Percentiles rank a stretch among this genome's conserved stretches.
Evolutionary conservation across 306 rosid genomes (phyloP).

Genomic region (Cucumis melo): DNA sequence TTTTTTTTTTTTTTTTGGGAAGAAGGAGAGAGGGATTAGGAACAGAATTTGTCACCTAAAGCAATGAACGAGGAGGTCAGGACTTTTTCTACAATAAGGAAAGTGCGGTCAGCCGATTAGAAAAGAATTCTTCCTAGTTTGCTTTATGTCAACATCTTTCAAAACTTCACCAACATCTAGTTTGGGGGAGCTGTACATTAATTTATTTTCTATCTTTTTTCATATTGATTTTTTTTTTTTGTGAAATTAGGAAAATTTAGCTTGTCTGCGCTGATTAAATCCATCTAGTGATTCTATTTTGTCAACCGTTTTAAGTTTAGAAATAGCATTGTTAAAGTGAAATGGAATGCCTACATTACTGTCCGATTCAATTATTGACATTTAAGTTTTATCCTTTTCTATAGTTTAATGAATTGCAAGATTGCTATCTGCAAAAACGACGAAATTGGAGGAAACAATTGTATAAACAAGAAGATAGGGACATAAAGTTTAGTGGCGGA

Average conservation of each 20-base stretch:
- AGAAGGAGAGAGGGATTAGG: neutral
- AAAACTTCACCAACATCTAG: neutral
- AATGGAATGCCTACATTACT: neutral
- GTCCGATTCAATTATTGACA: neutral
- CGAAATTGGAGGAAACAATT: conserved; percentile 36
- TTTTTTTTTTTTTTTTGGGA: neutral
- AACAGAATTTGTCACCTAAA: neutral
- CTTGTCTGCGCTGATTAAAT: neutral
- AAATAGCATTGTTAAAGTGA: neutral
- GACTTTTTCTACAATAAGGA: neutral
- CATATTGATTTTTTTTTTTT: neutral
- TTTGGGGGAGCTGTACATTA: neutral
- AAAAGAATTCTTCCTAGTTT: too few species aligned
- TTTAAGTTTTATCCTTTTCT: neutral
- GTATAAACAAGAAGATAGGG: conserved; percentile 38
- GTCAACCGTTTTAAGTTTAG: neutral
- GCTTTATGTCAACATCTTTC: neutral
- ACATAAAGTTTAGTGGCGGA: conserved; percentile 19
- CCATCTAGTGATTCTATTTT: neutral
- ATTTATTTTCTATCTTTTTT: neutral
- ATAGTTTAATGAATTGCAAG: conserved; percentile 69
- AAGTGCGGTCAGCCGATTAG: too few species aligned
- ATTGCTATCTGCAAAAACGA: conserved; percentile 77
- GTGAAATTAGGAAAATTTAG: neutral
- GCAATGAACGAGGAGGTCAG: neutral